Evolutionary conservation across 305 asterid genomes (phyloP).

Genomic region (Solanum hybrid): DNA sequence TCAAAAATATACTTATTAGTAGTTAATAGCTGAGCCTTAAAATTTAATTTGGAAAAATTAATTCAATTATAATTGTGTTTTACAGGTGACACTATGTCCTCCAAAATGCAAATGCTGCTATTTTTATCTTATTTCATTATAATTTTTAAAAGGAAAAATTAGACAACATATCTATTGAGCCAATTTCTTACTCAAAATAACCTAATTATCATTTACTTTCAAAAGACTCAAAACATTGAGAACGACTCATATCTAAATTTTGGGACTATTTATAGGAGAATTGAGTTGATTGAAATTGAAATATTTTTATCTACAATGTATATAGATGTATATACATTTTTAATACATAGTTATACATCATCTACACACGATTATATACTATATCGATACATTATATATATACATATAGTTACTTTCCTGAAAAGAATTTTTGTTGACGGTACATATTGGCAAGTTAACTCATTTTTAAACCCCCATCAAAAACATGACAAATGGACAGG

Average conservation of each 20-base stretch:
- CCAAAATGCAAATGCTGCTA: neutral
- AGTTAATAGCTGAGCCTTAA: neutral
- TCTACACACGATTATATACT: neutral
- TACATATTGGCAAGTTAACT: neutral
- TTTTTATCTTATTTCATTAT: neutral
- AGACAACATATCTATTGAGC: neutral
- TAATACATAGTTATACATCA: neutral
- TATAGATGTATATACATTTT: neutral
- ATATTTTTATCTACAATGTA: neutral
- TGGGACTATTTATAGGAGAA: neutral
- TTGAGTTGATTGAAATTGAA: neutral
- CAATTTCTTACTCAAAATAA: neutral
- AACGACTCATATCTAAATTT: neutral
- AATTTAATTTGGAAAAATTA: neutral
- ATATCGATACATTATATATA: neutral
- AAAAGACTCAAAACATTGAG: too few species aligned
- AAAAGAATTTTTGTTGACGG: neutral
- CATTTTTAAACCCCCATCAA: neutral
- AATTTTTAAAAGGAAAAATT: neutral
- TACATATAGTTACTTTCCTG: neutral
- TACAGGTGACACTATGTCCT: neutral
- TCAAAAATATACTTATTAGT: neutral
- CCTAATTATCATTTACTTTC: neutral
- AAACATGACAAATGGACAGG: neutral
- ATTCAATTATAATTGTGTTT: neutral